These are phyloP conservation scores for Trypanosoma conorhini DNA, from an alignment of 208 protist species.

Conservation along the genomic window DNA sequence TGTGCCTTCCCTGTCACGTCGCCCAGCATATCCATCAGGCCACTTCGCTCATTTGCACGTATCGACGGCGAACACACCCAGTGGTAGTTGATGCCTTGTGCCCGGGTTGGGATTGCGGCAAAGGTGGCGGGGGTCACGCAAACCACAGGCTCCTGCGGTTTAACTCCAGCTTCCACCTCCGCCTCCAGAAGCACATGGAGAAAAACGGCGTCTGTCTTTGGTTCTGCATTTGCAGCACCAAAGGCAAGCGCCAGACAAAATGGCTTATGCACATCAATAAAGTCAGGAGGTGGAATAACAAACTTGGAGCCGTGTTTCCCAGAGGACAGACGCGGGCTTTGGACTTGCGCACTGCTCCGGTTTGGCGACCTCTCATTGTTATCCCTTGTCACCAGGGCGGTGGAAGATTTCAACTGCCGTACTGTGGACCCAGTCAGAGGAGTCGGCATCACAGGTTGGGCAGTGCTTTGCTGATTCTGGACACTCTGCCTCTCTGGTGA, in stretches of 20 bases:
- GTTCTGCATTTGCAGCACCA: slow-evolving; percentile 2
- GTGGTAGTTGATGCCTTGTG: slow-evolving; percentile 3
- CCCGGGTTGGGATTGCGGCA: slow-evolving; percentile 9
- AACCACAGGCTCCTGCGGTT: slow-evolving; percentile 13
- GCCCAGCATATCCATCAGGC: slow-evolving; percentile 10
- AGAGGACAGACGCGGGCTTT: not conserved
- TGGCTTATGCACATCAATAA: slow-evolving; percentile 6
- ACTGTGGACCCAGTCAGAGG: not conserved
- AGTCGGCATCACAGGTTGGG: too few species aligned
- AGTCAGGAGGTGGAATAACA: slow-evolving; percentile 13
- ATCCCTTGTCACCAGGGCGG: not conserved
- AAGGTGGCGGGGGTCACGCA: slow-evolving; percentile 7
- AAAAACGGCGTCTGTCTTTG: slow-evolving; percentile 1
- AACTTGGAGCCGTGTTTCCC: slow-evolving; percentile 3
- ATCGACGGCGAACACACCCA: slow-evolving; percentile 22
- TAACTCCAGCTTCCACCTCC: not conserved
- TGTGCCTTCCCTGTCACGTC: not conserved
- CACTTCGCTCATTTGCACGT: slow-evolving; percentile 1
- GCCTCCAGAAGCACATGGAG: slow-evolving; percentile 13
- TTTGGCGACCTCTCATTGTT: not conserved
- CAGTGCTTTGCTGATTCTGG: too few species aligned
- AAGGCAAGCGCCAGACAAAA: slow-evolving; percentile 24
- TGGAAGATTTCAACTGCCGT: not conserved
- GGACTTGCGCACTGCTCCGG: slow-evolving; percentile 1
- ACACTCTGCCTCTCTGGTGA: too few species aligned